phyloP scores from a whole-genome alignment of 768 basidiomycete genomes.

The Sporobolomyces pararoseus region DNA sequence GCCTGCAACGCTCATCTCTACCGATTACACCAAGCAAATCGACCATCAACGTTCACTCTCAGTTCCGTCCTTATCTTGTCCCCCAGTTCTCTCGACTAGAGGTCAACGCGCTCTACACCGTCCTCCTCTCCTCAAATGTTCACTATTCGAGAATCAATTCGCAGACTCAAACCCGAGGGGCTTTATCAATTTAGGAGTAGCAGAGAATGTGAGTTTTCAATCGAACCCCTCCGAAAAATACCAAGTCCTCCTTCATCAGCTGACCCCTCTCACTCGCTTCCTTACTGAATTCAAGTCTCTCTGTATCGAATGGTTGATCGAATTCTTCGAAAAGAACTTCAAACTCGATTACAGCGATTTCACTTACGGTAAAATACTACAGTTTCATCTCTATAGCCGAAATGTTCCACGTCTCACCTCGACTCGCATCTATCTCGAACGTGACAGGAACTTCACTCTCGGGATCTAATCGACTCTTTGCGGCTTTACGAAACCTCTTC shows the following conservation, averaged over 20 bases:
- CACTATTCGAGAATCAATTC: constrained; percentile 39
- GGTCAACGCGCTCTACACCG: constrained; percentile 28
- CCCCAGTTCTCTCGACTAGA: constrained; percentile 20
- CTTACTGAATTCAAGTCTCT: constrained; percentile 17
- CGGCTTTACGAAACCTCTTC: constrained; percentile 33
- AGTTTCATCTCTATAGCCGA: no score
- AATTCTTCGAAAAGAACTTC: constrained; percentile 18
- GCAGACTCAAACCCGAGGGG: constrained; percentile 5
- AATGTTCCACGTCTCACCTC: no score
- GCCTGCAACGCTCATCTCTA: background rate
- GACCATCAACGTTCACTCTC: background rate
- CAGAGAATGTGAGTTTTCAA: constrained; percentile 30
- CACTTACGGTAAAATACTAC: constrained; percentile 15
- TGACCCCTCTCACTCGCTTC: background rate
- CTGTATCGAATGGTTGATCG: constrained; percentile 27
- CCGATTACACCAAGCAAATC: background rate
- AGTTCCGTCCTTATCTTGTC: constrained; percentile 10
- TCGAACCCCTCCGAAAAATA: background rate
- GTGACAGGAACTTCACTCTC: constrained; percentile 32
- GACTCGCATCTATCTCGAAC: background rate
- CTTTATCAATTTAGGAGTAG: constrained; percentile 32
- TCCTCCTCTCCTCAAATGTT: constrained; percentile 34
- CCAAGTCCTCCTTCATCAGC: constrained; percentile 1
- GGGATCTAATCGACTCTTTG: constrained; percentile 39
- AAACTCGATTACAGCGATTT: constrained; percentile 22